Percentiles rank a stretch among this genome's conserved stretches.
phyloP scores from a whole-genome alignment of 306 rosid species.

The Vigna angularis region DNA sequence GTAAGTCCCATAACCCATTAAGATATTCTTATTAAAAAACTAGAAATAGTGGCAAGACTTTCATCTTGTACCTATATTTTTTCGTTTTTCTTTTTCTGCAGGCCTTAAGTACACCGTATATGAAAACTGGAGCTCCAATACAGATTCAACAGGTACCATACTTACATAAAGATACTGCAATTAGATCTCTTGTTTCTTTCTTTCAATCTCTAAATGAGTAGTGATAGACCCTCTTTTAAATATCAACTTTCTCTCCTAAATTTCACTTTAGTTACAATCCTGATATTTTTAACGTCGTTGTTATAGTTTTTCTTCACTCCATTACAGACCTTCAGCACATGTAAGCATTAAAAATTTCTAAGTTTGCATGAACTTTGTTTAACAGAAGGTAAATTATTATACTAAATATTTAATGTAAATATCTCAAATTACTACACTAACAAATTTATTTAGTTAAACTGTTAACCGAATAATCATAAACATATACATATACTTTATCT shows the following conservation, averaged over 20 bases:
- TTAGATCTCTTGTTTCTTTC: neutral
- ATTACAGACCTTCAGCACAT: neutral
- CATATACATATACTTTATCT: neutral
- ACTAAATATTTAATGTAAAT: neutral
- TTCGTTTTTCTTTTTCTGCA: slow-evolving; percentile 22
- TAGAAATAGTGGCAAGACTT: neutral
- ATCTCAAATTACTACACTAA: neutral
- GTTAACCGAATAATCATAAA: neutral
- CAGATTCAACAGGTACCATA: slow-evolving; percentile 78
- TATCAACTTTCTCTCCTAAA: too few species aligned
- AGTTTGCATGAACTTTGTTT: neutral
- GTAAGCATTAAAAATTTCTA: neutral
- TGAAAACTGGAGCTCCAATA: slow-evolving; percentile 87
- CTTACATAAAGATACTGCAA: neutral
- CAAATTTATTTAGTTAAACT: neutral
- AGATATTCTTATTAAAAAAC: slow-evolving; percentile 1
- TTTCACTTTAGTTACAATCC: neutral
- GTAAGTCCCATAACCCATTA: slow-evolving; percentile 66
- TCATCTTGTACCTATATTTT: neutral
- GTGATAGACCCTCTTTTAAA: neutral
- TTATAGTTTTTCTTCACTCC: neutral
- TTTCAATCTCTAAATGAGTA: neutral
- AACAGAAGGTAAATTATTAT: neutral
- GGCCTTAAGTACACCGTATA: slow-evolving; percentile 91
- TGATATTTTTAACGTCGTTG: neutral